Percentiles rank a stretch among this genome's conserved stretches.
These are phyloP conservation scores for Nyssa sinensis DNA, from an alignment of 148 eudicot genomes.

Conservation along the genomic window DNA sequence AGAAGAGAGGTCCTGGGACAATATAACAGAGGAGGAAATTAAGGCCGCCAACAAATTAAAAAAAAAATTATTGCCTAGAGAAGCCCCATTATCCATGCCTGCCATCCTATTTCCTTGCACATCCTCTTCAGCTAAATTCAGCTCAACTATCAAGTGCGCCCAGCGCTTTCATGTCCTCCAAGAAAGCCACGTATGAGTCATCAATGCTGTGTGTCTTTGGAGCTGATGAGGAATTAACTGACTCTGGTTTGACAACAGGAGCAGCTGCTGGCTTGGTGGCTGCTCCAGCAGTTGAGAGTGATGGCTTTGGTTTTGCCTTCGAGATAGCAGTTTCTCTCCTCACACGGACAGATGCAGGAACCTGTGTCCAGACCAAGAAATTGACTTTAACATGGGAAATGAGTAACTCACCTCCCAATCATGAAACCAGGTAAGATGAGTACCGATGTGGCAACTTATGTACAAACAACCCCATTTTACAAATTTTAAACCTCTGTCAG, in stretches of 20 bases:
- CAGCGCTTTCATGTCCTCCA: conserved; percentile 97
- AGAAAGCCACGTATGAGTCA: conserved; percentile 86
- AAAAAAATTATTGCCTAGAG: not conserved
- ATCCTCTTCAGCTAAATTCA: not conserved
- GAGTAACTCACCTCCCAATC: not conserved
- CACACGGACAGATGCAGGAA: conserved; percentile 98
- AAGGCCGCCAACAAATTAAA: not conserved
- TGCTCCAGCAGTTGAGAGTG: conserved; percentile 33
- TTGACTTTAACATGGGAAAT: not conserved
- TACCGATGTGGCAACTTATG: no score
- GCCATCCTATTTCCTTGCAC: conserved; percentile 1
- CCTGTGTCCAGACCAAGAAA: conserved; percentile 35
- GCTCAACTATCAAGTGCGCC: conserved; percentile 90
- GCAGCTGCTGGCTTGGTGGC: conserved; percentile 34
- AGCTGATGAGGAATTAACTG: conserved; percentile 43
- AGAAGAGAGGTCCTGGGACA: not conserved
- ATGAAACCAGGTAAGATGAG: not conserved
- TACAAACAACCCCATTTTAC: no score
- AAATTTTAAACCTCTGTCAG: no score
- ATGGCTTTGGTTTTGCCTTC: conserved; percentile 73
- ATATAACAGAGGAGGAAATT: not conserved
- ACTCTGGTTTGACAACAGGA: conserved; percentile 45
- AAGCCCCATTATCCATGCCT: not conserved
- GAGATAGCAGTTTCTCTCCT: conserved; percentile 82
- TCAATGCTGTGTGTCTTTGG: conserved; percentile 75